Evolutionary conservation across 148 eudicot genomes (phyloP), one percentile per base, ranked within the genome.

Genomic region (Simmondsia chinensis): DNA sequence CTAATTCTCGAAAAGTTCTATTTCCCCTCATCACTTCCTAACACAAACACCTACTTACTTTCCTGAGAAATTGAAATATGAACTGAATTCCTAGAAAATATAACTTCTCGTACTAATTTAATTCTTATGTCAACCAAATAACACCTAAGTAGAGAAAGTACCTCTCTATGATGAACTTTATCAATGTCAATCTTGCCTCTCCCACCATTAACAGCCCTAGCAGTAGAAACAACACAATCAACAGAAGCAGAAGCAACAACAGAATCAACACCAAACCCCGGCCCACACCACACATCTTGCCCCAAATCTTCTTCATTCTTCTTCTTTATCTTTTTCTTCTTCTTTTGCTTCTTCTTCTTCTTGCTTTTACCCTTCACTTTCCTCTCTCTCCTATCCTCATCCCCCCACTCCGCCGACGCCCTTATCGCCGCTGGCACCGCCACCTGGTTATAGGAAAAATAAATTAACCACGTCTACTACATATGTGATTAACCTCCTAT

Each of bases 241-340:
- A 68, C 80, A 53, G 77, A 53, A 22, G 71, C 75, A 70, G 77
- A 80, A 60, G 55, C 77, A 57, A 71, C 48, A 7, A 59, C 68
- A 58, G 71, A 76, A 63, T 73, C 79, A 18, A 66, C 48, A 54
- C 20, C 51, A 25, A 72, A 76, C 42, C 87, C 83, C n/a, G 87
- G 82, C 3, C 80, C 96, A 61, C 96, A 87, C 77, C 89, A 80
- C 43, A 87, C 83, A 65, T 87, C 96, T 38, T 82, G 82, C 60
- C 54, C 66, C 43, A 40, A 51, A 21, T 39, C 65, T 33, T 36
- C 66, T 41, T 24, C 59, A 22, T 43, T 50, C 10, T 20, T 21
- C 32, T 37, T 64, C 57, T 57, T 47, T 35, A 69, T 63, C 20
- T 61, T 72, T 32, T 52, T 70, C 38, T 61, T 68, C 23, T 50